Percentiles rank a stretch among this genome's conserved stretches.
These are phyloP conservation scores for Sphaerostilbella broomeana DNA, from an alignment of 2,329 filamentous ascomycete genomes.

Conservation along the genomic window DNA sequence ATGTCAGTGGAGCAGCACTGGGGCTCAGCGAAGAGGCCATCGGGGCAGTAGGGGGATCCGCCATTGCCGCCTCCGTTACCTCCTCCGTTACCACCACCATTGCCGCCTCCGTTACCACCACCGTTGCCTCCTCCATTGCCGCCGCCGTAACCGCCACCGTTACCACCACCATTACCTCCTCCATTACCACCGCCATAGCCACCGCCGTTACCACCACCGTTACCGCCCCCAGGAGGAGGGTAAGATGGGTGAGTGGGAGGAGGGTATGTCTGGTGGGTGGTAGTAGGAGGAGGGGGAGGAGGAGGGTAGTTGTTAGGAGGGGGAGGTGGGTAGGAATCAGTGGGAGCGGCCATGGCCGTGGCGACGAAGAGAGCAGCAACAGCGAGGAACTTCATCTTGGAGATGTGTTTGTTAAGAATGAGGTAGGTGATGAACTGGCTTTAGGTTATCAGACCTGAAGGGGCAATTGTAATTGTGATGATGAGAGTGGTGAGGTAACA, in stretches of 20 bases:
- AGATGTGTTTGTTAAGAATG: slow-evolving; percentile 1
- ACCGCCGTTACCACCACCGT: background rate
- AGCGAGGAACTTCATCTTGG: slow-evolving; percentile 17
- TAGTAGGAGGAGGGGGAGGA: slow-evolving; percentile 6
- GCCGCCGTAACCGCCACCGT: background rate
- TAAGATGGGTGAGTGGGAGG: background rate
- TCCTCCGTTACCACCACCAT: background rate
- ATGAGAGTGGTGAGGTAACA: slow-evolving; percentile 2
- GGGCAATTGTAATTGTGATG: background rate
- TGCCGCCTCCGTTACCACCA: slow-evolving; percentile 1
- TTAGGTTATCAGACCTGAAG: background rate
- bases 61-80: background rate
- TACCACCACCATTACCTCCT: background rate
- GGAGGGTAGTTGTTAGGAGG: background rate
- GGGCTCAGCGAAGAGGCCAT: slow-evolving; percentile 2
- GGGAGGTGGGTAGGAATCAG: slow-evolving; percentile 4
- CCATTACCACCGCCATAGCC: background rate
- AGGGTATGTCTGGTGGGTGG: background rate
- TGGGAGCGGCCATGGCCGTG: slow-evolving; percentile 13
- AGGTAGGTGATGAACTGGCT: slow-evolving; percentile 2
- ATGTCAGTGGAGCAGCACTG: slow-evolving; percentile 13
- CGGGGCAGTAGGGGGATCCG: background rate
- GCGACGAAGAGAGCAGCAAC: slow-evolving; percentile 13
- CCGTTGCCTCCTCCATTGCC: background rate
- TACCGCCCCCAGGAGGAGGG: background rate